Base-by-base conservation (phyloP, 2,329 filamentous ascomycete species). In the Curvularia sp. region DNA sequence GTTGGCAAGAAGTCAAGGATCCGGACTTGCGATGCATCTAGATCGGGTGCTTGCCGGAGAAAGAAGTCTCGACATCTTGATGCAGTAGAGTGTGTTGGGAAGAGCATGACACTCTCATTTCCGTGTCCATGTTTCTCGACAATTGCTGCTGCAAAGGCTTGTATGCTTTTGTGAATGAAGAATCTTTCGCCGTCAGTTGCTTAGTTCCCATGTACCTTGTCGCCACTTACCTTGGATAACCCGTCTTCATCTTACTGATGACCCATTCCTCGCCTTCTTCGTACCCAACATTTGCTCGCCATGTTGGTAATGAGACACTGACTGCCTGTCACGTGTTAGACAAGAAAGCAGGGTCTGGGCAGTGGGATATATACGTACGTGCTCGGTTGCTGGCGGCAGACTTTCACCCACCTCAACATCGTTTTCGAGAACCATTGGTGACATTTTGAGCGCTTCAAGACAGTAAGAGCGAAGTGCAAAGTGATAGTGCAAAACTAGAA, bases 261-360 rank as follows among this genome's bases (percentile, higher is more conserved):
- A 99, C 91, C 89, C 92, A 95, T 56, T 88, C 82, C 74, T 96
- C 85, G 50, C 93, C 94, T 77, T 99, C 93, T 77, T 99, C 95
- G 73, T 99, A 99, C 41, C 88, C 94, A 39, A 99, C 83, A 71
- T 96, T 98, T 65, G 93, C 84, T 65, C 84, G 85, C 95, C 95
- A 99, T 79, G 93, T 96, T 39, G 95, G 95, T 26, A 99, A 82
- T 15, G 95, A 98, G 42, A 98, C 94, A 77, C 94, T 98, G 65
- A 98, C 92, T 64, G 94, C 95, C 93, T 97, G 65, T 52, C 13
- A 33, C 42, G 44, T 46, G 62, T 68, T 68, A 72, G 64, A 53
- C 43, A 50, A 41, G 24, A 30, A 30, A 49, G 15, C 49, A 55
- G 43, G 43, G 51, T 50, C 30, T 33, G 22, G 22, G 8, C 18